Conservation (phyloP, 768 basidiomycete species). For the Coprinopsis strossmayeri region DNA sequence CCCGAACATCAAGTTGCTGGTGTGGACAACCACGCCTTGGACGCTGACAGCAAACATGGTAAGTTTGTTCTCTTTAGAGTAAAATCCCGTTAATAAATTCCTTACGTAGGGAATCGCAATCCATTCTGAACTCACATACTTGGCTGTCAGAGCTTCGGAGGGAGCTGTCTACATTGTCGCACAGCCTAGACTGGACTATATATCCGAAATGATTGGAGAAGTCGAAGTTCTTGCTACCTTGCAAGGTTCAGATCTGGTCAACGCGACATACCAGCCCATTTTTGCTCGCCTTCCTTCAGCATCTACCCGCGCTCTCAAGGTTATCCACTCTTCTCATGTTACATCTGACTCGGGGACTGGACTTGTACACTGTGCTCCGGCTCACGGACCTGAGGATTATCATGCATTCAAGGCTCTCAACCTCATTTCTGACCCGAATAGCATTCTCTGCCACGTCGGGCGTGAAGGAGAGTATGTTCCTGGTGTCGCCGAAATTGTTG, state of each 20-base stretch:
- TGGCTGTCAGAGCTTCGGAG: slow-evolving; percentile 30
- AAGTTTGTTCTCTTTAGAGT: slow-evolving; percentile 11
- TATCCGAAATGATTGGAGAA: slow-evolving; percentile 29
- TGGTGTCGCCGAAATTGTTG: slow-evolving; percentile 52
- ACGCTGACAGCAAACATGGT: slow-evolving; percentile 96
- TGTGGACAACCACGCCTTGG: slow-evolving; percentile 99
- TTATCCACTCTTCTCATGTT: slow-evolving; percentile 74
- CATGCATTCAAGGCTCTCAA: slow-evolving; percentile 56
- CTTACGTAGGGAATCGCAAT: slow-evolving; percentile 83
- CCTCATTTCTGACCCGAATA: slow-evolving; percentile 35
- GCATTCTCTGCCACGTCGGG: slow-evolving; percentile 79
- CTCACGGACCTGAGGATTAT: slow-evolving; percentile 93
- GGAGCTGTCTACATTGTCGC: slow-evolving; percentile 38
- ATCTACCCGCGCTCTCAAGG: slow-evolving; percentile 24
- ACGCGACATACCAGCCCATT: slow-evolving; percentile 51
- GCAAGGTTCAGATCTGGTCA: slow-evolving; percentile 50
- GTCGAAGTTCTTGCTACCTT: slow-evolving; percentile 30
- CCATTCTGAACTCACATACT: slow-evolving; percentile 65
- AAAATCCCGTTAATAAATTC: background rate
- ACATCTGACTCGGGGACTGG: slow-evolving; percentile 88
- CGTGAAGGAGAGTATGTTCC: slow-evolving; percentile 63
- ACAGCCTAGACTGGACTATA: slow-evolving; percentile 39
- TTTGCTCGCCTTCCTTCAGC: slow-evolving; percentile 38
- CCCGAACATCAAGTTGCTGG: slow-evolving; percentile 48
- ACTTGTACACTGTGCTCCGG: slow-evolving; percentile 92